These are phyloP conservation scores for Talaromyces pinophilus DNA, from an alignment of 2,329 filamentous ascomycete species.

Conservation along the genomic window DNA sequence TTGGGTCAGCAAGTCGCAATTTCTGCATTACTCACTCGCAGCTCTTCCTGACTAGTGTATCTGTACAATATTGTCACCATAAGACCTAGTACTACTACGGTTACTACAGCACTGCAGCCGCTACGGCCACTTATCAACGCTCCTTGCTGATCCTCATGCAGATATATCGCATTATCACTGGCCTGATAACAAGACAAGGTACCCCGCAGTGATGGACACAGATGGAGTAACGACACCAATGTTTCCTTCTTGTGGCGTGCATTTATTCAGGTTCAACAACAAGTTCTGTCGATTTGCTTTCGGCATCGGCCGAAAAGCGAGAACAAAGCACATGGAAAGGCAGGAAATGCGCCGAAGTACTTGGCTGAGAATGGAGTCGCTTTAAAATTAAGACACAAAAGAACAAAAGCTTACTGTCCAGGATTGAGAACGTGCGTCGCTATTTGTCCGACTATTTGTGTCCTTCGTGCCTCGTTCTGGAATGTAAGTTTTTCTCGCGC, in stretches of 20 bases:
- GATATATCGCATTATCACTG: conserved; percentile 12
- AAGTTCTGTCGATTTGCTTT: neutral
- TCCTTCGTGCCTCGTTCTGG: neutral
- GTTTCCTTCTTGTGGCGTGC: neutral
- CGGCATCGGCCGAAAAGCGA: neutral
- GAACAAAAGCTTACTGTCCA: neutral
- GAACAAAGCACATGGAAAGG: neutral
- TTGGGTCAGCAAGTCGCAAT: neutral
- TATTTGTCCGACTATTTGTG: neutral
- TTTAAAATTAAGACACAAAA: neutral
- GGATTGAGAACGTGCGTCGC: neutral
- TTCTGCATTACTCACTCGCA: neutral
- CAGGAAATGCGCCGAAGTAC: neutral
- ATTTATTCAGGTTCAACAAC: neutral
- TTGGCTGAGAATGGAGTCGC: neutral
- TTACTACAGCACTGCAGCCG: neutral
- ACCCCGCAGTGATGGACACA: neutral
- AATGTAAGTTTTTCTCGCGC: neutral
- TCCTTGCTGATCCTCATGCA: conserved; percentile 16
- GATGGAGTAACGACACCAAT: neutral
- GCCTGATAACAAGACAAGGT: neutral
- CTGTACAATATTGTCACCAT: neutral
- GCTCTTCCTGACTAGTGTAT: too few relatives aligned
- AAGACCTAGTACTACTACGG: neutral
- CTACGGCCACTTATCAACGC: conserved; percentile 1